Evolutionary conservation across 768 basidiomycete genomes (phyloP).

Genomic region (Mycena venus): DNA sequence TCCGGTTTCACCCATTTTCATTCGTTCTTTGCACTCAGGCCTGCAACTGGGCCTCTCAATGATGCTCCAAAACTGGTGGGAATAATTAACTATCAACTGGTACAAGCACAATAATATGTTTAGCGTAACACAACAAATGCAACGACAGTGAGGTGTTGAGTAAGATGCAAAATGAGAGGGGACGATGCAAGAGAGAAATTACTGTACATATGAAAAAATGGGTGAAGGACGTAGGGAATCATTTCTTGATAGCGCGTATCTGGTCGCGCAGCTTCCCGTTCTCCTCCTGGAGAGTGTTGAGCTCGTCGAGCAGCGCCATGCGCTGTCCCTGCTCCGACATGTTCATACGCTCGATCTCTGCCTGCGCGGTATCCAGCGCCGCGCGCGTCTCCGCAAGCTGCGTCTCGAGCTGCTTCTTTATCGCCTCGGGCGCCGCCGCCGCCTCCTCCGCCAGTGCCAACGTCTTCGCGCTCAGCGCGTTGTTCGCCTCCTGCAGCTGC

Average conservation of each 20-base stretch:
- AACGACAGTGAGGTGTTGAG: slow-evolving; percentile 7
- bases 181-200: background rate
- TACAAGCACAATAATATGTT: slow-evolving; percentile 21
- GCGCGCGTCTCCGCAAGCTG: slow-evolving; percentile 74
- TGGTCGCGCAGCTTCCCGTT: slow-evolving; percentile 80
- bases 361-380: slow-evolving; percentile 73
- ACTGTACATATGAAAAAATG: slow-evolving; percentile 12
- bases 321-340: slow-evolving; percentile 84
- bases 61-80: background rate
- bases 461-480: slow-evolving; percentile 78
- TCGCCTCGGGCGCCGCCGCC: slow-evolving; percentile 66
- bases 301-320: slow-evolving; percentile 88
- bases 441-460: slow-evolving; percentile 81
- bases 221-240: background rate
- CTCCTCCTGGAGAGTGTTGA: slow-evolving; percentile 87
- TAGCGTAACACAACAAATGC: slow-evolving; percentile 22
- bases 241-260: slow-evolving; percentile 72
- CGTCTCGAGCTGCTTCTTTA: slow-evolving; percentile 73
- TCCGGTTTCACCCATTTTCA: no score
- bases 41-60: background rate
- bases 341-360: slow-evolving; percentile 77
- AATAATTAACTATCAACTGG: slow-evolving; percentile 9
- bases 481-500: slow-evolving; percentile 85
- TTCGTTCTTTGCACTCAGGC: no score
- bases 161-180: slow-evolving; percentile 16